Conservation (phyloP, 2,329 filamentous ascomycete species). For the Didymella pinodella region DNA sequence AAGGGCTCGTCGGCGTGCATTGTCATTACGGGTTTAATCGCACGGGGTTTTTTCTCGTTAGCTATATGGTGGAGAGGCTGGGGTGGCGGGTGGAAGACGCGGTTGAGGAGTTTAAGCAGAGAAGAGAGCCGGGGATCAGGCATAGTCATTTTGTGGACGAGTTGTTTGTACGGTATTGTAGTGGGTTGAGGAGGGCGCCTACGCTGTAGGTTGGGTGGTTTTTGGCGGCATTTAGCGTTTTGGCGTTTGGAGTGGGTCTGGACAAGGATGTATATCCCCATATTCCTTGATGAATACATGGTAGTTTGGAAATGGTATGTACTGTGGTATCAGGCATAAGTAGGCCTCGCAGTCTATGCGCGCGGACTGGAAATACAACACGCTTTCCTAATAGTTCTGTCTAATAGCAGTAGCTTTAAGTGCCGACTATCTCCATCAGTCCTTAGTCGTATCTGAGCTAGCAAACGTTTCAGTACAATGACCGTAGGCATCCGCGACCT, state of each 20-base stretch:
- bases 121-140: slow-evolving; percentile 81
- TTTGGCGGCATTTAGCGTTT: too few relatives aligned
- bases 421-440: too few relatives aligned
- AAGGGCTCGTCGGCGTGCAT: slow-evolving; percentile 75
- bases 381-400: too few relatives aligned
- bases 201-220: slow-evolving; percentile 18
- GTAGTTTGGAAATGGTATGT: too few relatives aligned
- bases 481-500: too few relatives aligned
- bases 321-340: too few relatives aligned
- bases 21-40: slow-evolving; percentile 97
- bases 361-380: too few relatives aligned
- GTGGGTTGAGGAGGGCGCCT: slow-evolving; percentile 53
- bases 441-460: too few relatives aligned
- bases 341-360: too few relatives aligned
- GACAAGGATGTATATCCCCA: not conserved
- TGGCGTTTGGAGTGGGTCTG: not conserved
- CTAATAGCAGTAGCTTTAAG: too few relatives aligned
- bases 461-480: too few relatives aligned
- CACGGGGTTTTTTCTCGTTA: slow-evolving; percentile 89
- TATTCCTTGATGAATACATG: too few relatives aligned
- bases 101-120: slow-evolving; percentile 76
- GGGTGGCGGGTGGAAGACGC: slow-evolving; percentile 77
- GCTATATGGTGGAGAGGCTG: slow-evolving; percentile 85
- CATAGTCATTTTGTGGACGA: slow-evolving; percentile 90
- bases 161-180: slow-evolving; percentile 78